Percentiles rank a stretch among this genome's conserved stretches.
phyloP scores from a whole-genome alignment of 2,329 filamentous ascomycete genomes.

The Penicillium thymicola region DNA sequence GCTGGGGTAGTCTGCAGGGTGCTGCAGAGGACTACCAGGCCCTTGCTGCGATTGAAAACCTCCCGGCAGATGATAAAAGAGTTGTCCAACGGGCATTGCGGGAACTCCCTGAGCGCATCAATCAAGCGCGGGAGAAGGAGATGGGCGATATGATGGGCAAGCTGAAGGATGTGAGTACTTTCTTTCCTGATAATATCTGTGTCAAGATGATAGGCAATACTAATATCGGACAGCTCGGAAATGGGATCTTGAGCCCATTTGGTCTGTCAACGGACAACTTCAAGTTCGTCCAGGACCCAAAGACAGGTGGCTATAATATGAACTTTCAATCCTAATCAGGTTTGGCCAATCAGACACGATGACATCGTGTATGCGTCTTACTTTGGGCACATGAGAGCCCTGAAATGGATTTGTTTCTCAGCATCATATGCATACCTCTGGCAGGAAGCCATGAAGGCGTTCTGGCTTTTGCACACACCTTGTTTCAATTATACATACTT shows the following conservation, averaged over 20 bases:
- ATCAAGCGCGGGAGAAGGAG: slow-evolving; percentile 78
- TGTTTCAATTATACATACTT: neutral
- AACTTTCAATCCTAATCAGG: slow-evolving; percentile 59
- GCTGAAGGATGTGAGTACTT: slow-evolving; percentile 66
- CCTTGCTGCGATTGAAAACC: slow-evolving; percentile 57
- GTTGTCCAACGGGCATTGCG: slow-evolving; percentile 65
- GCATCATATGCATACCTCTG: neutral
- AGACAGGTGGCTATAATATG: slow-evolving; percentile 89
- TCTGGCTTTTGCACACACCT: neutral
- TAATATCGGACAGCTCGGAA: slow-evolving; percentile 62
- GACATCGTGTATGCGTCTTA: neutral
- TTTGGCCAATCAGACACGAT: neutral
- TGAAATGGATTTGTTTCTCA: neutral
- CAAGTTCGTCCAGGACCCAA: slow-evolving; percentile 86
- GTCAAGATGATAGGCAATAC: slow-evolving; percentile 2
- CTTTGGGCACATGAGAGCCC: neutral
- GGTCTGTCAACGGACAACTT: slow-evolving; percentile 93
- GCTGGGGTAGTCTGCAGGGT: slow-evolving; percentile 76
- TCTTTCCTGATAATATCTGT: neutral
- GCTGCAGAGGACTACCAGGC: slow-evolving; percentile 77
- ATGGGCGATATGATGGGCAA: slow-evolving; percentile 98
- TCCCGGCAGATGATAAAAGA: slow-evolving; percentile 64
- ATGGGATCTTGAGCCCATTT: slow-evolving; percentile 88
- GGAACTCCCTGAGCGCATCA: slow-evolving; percentile 64
- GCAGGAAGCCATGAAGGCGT: slow-evolving; percentile 7